Evolutionary conservation across 306 rosid species (phyloP).

Genomic region (Phaseolus lunatus): DNA sequence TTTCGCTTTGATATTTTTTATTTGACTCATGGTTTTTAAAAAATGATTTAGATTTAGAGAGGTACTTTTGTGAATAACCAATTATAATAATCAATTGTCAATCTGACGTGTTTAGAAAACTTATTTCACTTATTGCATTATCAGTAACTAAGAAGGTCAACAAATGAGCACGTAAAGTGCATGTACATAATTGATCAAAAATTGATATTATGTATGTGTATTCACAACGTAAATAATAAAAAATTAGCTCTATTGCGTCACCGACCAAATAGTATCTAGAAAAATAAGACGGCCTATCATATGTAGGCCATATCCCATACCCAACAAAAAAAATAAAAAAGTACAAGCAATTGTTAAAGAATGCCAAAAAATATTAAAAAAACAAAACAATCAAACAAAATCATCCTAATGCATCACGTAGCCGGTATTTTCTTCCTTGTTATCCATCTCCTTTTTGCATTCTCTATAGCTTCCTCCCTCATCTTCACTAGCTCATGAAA

Average conservation of each 20-base stretch:
- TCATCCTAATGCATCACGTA: constrained; percentile 40
- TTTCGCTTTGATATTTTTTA: too few relatives aligned
- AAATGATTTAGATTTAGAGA: too few relatives aligned
- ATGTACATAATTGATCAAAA: not conserved
- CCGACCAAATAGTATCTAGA: not conserved
- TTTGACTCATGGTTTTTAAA: too few relatives aligned
- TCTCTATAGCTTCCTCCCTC: constrained; percentile 77
- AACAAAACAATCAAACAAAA: not conserved
- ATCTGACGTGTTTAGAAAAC: too few relatives aligned
- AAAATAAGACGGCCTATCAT: constrained; percentile 1
- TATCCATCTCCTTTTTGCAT: constrained; percentile 70
- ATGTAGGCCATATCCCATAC: not conserved
- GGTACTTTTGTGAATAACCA: too few relatives aligned
- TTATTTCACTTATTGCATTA: too few relatives aligned
- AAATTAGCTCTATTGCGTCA: not conserved
- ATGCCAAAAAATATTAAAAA: not conserved
- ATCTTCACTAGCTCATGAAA: constrained; percentile 61
- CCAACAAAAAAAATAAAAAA: not conserved
- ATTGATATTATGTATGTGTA: not conserved
- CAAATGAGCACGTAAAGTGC: not conserved
- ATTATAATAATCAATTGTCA: too few relatives aligned
- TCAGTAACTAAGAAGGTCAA: not conserved
- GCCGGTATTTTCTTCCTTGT: constrained; percentile 58
- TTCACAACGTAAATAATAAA: not conserved
- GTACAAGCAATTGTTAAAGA: constrained; percentile 18